These are phyloP conservation scores for Ulmus americana DNA, from an alignment of 331 rosid genomes.

Conservation along the genomic window DNA sequence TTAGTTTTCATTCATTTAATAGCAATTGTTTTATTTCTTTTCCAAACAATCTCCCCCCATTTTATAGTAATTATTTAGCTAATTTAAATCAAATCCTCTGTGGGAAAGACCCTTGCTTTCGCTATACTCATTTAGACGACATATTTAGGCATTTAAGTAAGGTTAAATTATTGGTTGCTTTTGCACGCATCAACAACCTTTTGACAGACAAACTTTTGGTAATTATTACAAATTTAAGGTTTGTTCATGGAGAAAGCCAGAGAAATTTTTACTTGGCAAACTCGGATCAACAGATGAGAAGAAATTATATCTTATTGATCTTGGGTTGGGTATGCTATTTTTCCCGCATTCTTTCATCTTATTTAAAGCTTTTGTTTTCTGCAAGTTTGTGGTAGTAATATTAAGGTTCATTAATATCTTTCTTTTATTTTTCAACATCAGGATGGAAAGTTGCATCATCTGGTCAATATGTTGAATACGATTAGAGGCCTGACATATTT, in stretches of 20 bases:
- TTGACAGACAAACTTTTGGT: background rate
- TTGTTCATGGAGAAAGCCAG: constrained; percentile 96
- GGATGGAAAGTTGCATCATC: constrained; percentile 81
- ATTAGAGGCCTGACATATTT: constrained; percentile 92
- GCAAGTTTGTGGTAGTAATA: constrained; percentile 1
- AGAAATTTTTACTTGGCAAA: constrained; percentile 88
- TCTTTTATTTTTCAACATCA: constrained; percentile 53
- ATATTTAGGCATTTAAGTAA: too few species aligned
- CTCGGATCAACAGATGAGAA: constrained; percentile 84
- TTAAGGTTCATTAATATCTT: background rate
- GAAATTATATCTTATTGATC: constrained; percentile 83
- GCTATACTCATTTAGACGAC: too few species aligned
- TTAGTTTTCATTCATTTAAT: too few species aligned
- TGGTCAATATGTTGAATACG: constrained; percentile 83
- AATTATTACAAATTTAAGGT: constrained; percentile 38
- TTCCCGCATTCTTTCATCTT: constrained; percentile 3
- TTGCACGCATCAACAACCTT: too few species aligned
- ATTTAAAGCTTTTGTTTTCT: background rate
- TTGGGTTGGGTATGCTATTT: constrained; percentile 65
- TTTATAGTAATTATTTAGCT: too few species aligned
- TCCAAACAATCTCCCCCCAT: too few species aligned
- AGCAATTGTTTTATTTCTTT: too few species aligned
- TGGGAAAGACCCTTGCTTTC: too few species aligned
- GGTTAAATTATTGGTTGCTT: too few species aligned
- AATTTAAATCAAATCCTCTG: too few species aligned